These are phyloP conservation scores for Plasmodium relictum DNA, from an alignment of 169 alveolate species.

Conservation along the genomic window DNA sequence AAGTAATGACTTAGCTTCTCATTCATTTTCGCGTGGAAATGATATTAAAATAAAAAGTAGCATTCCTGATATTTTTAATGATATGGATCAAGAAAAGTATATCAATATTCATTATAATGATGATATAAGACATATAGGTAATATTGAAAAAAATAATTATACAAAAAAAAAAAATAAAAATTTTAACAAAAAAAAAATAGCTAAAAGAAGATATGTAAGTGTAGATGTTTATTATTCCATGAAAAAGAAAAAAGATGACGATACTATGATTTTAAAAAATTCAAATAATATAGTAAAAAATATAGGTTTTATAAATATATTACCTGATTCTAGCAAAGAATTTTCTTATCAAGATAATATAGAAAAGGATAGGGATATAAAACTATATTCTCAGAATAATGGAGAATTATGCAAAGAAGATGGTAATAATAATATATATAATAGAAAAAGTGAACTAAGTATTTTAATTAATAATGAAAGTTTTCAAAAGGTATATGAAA, in stretches of 20 bases:
- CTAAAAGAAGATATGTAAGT: constrained; percentile 26
- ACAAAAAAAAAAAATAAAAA: neutral
- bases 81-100: neutral
- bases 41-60: constrained; percentile 22
- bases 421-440: neutral
- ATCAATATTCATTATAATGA: too few species aligned
- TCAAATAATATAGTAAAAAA: too few species aligned
- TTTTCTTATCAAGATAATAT: neutral
- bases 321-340: too few species aligned
- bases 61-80: constrained; percentile 21
- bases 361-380: neutral
- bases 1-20: constrained; percentile 8
- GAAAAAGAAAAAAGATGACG: neutral
- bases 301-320: too few species aligned
- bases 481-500: neutral
- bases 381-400: neutral
- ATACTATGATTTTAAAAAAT: too few species aligned
- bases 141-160: neutral
- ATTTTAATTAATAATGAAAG: constrained; percentile 4
- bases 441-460: neutral
- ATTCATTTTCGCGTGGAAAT: neutral
- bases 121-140: neutral
- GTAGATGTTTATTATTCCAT: constrained; percentile 31
- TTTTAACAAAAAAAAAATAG: neutral
- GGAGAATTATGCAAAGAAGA: neutral